Conservation (phyloP, 2,329 filamentous ascomycete genomes). For the Pezicula carpinea region DNA sequence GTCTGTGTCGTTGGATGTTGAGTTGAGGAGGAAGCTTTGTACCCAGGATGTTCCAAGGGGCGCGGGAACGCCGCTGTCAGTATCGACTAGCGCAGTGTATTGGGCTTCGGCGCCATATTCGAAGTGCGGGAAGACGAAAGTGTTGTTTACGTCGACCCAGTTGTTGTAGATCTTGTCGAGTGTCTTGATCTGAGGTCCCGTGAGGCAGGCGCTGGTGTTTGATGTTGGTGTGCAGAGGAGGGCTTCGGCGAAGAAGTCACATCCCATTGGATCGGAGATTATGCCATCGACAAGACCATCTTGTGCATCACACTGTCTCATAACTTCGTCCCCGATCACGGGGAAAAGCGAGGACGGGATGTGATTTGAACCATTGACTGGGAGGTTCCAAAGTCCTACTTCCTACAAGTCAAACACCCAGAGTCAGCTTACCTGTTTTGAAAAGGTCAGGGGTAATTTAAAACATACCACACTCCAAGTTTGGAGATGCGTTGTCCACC, state of each 20-base stretch:
- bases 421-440: too few species aligned
- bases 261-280: slow-evolving; percentile 32
- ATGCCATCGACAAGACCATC: slow-evolving; percentile 44
- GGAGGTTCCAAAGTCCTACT: slow-evolving; percentile 43
- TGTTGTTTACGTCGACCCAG: slow-evolving; percentile 15
- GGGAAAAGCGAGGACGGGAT: slow-evolving; percentile 39
- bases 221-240: slow-evolving; percentile 16
- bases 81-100: slow-evolving; percentile 3
- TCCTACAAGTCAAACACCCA: too few species aligned
- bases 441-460: too few species aligned
- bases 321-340: slow-evolving; percentile 36
- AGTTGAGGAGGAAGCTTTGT: slow-evolving; percentile 7
- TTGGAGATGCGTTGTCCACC: slow-evolving; percentile 16
- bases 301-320: slow-evolving; percentile 45
- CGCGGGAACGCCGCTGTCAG: slow-evolving; percentile 4
- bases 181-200: slow-evolving; percentile 36
- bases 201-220: slow-evolving; percentile 36
- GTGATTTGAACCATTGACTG: slow-evolving; percentile 37
- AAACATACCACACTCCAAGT: slow-evolving; percentile 31
- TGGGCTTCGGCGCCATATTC: slow-evolving; percentile 10
- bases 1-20: slow-evolving; percentile 20
- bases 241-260: slow-evolving; percentile 27
- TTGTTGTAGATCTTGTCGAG: slow-evolving; percentile 35
- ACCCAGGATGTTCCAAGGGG: slow-evolving; percentile 7
- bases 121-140: slow-evolving; percentile 10